Conservation (phyloP, 73 alveolate genomes). For the Loxodes magnus region DNA sequence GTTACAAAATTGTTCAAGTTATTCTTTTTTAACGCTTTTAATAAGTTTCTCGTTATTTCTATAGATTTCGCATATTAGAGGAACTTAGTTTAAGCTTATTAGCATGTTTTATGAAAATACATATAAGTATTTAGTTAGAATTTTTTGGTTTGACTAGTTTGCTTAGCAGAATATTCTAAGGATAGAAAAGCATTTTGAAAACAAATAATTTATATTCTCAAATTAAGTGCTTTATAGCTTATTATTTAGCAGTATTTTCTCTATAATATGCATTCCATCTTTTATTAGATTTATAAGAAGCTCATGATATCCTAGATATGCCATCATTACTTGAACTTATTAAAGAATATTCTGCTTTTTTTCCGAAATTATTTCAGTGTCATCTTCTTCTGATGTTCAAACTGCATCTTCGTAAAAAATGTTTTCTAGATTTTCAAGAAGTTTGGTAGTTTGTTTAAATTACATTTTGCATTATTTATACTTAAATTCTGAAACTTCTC, state of each 20-base stretch:
- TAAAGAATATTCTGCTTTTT: background rate
- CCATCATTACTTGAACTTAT: constrained; percentile 1
- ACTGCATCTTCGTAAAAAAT: background rate
- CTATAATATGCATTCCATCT: constrained; percentile 3
- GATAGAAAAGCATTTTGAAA: background rate
- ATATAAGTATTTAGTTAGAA: background rate
- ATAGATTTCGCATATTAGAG: constrained; percentile 7
- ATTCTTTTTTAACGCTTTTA: background rate
- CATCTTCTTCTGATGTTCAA: constrained; percentile 7
- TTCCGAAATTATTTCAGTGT: background rate
- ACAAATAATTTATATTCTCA: background rate
- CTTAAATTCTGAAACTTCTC: background rate
- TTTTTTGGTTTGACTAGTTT: background rate
- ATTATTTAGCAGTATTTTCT: background rate
- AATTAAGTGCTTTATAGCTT: background rate
- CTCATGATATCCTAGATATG: constrained; percentile 5
- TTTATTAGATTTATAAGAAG: background rate
- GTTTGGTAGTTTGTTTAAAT: background rate
- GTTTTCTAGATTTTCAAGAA: background rate
- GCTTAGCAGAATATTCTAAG: background rate
- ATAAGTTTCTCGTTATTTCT: constrained; percentile 8
- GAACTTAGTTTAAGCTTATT: background rate
- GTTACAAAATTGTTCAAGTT: background rate
- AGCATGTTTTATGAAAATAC: background rate
- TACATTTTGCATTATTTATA: background rate